These are phyloP conservation scores for Pseudomassariella vexata DNA, from an alignment of 2,329 filamentous ascomycete species.

Conservation along the genomic window DNA sequence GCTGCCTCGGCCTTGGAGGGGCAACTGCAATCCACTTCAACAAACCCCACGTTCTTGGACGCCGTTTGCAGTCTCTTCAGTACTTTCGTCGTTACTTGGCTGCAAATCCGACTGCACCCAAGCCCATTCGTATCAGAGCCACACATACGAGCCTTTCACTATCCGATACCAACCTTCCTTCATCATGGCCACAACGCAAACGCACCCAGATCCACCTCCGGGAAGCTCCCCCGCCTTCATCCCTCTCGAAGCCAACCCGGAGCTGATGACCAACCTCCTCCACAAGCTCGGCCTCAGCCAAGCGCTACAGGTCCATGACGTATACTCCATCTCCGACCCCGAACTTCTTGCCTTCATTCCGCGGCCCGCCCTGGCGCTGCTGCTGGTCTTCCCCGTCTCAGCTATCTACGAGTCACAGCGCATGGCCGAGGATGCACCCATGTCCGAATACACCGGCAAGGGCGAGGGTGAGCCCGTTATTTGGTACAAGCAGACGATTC, in stretches of 20 bases:
- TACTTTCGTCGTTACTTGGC: too few species aligned
- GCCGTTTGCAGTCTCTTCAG: too few species aligned
- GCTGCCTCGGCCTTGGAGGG: too few species aligned
- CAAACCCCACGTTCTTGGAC: too few species aligned
- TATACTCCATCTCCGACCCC: slow-evolving; percentile 83
- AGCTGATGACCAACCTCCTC: slow-evolving; percentile 79
- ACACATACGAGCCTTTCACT: too few species aligned
- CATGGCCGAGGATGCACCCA: slow-evolving; percentile 62
- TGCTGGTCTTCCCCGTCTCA: slow-evolving; percentile 87
- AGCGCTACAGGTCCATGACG: slow-evolving; percentile 78
- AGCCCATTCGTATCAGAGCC: too few species aligned
- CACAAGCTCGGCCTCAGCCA: slow-evolving; percentile 77
- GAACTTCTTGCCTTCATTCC: slow-evolving; percentile 82
- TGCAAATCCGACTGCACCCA: too few species aligned
- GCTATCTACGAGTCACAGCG: slow-evolving; percentile 74
- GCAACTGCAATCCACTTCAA: too few species aligned
- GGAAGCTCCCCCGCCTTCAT: slow-evolving; percentile 43
- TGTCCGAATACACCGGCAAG: slow-evolving; percentile 58
- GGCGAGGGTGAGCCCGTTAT: slow-evolving; percentile 70
- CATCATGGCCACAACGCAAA: slow-evolving; percentile 13
- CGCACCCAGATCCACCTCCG: slow-evolving; percentile 31
- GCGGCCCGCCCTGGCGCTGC: slow-evolving; percentile 78
- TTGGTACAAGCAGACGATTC: slow-evolving; percentile 94
- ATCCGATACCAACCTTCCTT: neutral
- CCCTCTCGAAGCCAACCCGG: slow-evolving; percentile 70